Base-by-base conservation (phyloP, 441 rosid genomes). In the Manihot esculenta region DNA sequence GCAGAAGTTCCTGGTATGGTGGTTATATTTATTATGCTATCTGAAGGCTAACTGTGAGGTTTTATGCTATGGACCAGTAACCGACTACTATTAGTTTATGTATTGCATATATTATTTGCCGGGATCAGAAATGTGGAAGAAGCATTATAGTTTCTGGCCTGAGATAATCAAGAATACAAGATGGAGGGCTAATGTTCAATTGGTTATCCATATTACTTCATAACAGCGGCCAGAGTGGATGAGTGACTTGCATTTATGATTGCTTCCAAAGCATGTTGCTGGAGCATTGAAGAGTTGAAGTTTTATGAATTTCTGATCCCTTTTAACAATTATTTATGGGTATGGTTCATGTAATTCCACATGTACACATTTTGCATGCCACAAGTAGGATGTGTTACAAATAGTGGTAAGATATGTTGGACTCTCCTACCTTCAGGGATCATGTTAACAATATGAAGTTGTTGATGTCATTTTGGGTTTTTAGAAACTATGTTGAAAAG, bases 1-100 rank as follows among this genome's bases (percentile, higher is more conserved):
- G 47, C 27, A 54, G 58, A 33, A n/a, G 68, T 24, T 68, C 44
- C 70, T 70, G 15, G 47, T 26, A 24, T 61, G 62, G 27, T 65
- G 54, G 71, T 35, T 61, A 57, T 71, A 61, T 24, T 55, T 68
- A 7, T 59, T 65, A 33, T 57, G 73, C 49, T 48, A 24, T 71
- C 10, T 51, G 57, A 64, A 60, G 51, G 53, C 20, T 38, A 51
- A 26, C 7, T 8, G 7, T n/a, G 66, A 48, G 10, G 49, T 54
- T 64, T 62, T 56, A 54, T 7, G 42, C 44, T 18, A 18, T 65
- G 42, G 17, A 68, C 41, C 42, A 10, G 23, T 60, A 41, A 4
- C 6, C 38, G 3, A 33, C 38, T 33, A 33, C 41, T 20, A 21
- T 30, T 4, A 2, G 58, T 15, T 60, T 8, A 26, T 56, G 53